These are phyloP conservation scores for Pythium dissimile DNA, from an alignment of 352 stramenopile species.

Conservation along the genomic window DNA sequence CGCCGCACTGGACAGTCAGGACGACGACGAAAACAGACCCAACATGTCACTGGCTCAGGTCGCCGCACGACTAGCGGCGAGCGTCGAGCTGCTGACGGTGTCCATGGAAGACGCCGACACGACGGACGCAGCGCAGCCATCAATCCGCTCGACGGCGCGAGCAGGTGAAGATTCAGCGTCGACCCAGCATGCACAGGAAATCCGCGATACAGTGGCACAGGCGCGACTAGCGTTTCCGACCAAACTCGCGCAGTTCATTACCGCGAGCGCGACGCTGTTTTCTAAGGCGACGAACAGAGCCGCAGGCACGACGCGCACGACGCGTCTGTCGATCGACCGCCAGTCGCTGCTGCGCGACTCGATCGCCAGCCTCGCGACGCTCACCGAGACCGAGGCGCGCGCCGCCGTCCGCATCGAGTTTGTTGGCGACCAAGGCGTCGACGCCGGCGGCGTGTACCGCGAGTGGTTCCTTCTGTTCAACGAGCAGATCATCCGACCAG, in stretches of 20 bases:
- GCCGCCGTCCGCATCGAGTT: constrained; percentile 51
- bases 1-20: too few species aligned
- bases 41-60: neutral
- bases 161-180: too few species aligned
- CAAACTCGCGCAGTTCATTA: constrained; percentile 18
- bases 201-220: neutral
- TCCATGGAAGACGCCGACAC: neutral
- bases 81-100: neutral
- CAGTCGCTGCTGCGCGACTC: neutral
- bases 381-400: neutral
- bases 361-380: neutral
- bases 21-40: too few species aligned
- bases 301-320: neutral
- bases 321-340: neutral
- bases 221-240: constrained; percentile 3
- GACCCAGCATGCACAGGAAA: neutral
- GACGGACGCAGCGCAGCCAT: too few species aligned
- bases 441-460: constrained; percentile 57
- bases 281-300: neutral
- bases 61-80: neutral
- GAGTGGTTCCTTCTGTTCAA: constrained; percentile 80
- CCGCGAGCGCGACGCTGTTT: neutral
- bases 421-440: constrained; percentile 52
- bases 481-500: constrained; percentile 30
- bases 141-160: too few species aligned